Conservation (phyloP, 2,329 filamentous ascomycete species). For the Nigrospora osmanthi region DNA sequence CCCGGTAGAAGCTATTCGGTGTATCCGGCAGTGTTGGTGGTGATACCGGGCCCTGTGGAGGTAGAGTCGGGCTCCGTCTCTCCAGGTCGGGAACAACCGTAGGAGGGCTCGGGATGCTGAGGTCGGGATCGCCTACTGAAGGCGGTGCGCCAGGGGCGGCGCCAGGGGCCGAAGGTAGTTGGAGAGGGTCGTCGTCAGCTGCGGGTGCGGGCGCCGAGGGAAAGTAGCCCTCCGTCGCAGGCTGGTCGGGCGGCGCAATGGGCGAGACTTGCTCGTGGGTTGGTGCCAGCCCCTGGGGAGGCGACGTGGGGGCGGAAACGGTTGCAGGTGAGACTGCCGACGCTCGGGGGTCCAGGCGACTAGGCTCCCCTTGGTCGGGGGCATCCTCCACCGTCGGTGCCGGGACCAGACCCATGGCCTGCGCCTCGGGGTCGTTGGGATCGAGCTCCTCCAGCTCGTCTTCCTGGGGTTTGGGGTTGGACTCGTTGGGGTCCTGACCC, state of each 20-base stretch:
- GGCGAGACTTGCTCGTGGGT: conserved; percentile 22
- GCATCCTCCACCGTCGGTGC: conserved; percentile 38
- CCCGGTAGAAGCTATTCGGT: conserved; percentile 26
- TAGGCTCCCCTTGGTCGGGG: conserved; percentile 32
- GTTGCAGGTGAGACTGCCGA: conserved; percentile 20
- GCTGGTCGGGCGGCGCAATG: conserved; percentile 18
- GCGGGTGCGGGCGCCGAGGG: conserved; percentile 9
- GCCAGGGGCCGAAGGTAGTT: conserved; percentile 19
- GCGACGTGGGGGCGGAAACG: conserved; percentile 27
- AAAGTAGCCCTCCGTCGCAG: conserved; percentile 19
- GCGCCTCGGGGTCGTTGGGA: conserved; percentile 57
- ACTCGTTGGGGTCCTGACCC: conserved; percentile 84
- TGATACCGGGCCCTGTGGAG: conserved; percentile 22
- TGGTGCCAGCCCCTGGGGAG: conserved; percentile 17
- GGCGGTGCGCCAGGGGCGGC: conserved; percentile 20
- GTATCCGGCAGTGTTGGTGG: conserved; percentile 16
- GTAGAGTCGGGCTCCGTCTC: conserved; percentile 9
- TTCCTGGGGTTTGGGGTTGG: conserved; percentile 65
- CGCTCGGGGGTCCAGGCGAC: conserved; percentile 11
- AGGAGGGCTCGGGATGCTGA: conserved; percentile 13
- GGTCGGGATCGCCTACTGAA: conserved; percentile 11
- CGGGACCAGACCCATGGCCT: conserved; percentile 25
- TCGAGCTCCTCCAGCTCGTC: conserved; percentile 43
- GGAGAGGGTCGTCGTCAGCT: conserved; percentile 11
- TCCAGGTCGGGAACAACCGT: conserved; percentile 15